Evolutionary conservation across 1,139 yeast genomes (phyloP).

Genomic region (Sugiyamaella grinbergsii): DNA sequence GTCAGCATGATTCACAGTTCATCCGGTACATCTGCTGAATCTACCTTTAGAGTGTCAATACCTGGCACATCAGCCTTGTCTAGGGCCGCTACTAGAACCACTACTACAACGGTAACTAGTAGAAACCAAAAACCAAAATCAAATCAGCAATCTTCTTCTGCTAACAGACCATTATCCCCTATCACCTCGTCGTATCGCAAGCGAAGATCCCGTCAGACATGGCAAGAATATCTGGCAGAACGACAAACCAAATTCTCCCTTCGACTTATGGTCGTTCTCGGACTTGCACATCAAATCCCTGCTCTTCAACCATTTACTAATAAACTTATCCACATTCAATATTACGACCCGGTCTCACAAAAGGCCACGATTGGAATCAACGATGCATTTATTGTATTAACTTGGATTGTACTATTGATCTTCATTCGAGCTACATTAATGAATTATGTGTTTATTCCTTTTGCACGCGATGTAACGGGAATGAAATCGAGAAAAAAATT

Average conservation of each 20-base stretch:
- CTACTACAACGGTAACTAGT: background rate
- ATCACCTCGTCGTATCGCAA: slow-evolving; percentile 10
- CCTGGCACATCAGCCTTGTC: slow-evolving; percentile 16
- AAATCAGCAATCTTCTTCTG: background rate
- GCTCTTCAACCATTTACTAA: slow-evolving; percentile 30
- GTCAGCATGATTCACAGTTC: slow-evolving; percentile 16
- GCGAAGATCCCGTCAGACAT: slow-evolving; percentile 21
- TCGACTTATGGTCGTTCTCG: slow-evolving; percentile 25
- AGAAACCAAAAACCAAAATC: background rate
- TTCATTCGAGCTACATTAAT: slow-evolving; percentile 63
- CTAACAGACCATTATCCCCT: slow-evolving; percentile 3
- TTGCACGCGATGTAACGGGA: slow-evolving; percentile 51
- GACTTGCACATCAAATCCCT: slow-evolving; percentile 30
- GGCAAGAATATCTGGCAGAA: slow-evolving; percentile 30
- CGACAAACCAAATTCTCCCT: slow-evolving; percentile 28
- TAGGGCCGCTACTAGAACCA: background rate
- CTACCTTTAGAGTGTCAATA: slow-evolving; percentile 18
- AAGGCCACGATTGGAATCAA: slow-evolving; percentile 34
- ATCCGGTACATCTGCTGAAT: slow-evolving; percentile 15
- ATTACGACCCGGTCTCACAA: slow-evolving; percentile 30
- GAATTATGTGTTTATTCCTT: slow-evolving; percentile 59
- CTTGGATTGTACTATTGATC: slow-evolving; percentile 59
- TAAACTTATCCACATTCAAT: slow-evolving; percentile 33
- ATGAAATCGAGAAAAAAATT: slow-evolving; percentile 54
- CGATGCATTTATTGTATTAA: slow-evolving; percentile 58